Percentiles rank a stretch among this genome's conserved stretches.
Conservation (phyloP, 23 red algal genomes). For the Gracilaria domingensis region DNA sequence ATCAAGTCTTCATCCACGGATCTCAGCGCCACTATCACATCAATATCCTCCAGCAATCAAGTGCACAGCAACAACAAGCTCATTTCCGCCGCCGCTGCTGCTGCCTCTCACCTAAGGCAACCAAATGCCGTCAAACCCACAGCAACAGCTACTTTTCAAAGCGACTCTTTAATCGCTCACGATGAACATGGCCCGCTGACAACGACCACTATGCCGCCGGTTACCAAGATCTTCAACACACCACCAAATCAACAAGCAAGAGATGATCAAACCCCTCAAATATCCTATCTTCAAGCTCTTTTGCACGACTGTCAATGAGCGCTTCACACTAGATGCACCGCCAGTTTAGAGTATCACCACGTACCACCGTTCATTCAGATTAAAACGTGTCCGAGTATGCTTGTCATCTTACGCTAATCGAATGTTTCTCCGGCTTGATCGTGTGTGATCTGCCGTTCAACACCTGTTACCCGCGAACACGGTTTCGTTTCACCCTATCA, state of each 20-base stretch:
- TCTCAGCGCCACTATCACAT: not conserved
- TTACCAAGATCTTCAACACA: not conserved
- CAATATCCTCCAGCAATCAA: not conserved
- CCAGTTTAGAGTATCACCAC: not conserved
- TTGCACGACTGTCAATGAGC: not conserved
- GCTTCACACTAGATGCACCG: not conserved
- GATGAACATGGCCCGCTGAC: constrained; percentile 14
- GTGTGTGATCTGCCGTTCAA: no score
- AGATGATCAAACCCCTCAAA: not conserved
- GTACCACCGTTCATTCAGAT: not conserved
- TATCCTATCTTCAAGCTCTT: not conserved
- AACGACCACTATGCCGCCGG: not conserved
- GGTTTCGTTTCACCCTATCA: no score
- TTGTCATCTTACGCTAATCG: no score
- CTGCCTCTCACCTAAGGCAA: not conserved
- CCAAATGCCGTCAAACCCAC: not conserved
- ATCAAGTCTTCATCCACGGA: not conserved
- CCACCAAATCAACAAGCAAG: not conserved
- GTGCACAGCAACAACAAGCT: not conserved
- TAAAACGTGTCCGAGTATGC: not conserved
- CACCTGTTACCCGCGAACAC: no score
- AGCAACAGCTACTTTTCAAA: not conserved
- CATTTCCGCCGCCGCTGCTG: constrained; percentile 4
- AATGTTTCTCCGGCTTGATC: no score
- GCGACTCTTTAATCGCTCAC: not conserved